Percentiles rank a stretch among this genome's conserved stretches.
phyloP scores from a whole-genome alignment of 768 basidiomycete species.

The Candolleomyces efflorescens region DNA sequence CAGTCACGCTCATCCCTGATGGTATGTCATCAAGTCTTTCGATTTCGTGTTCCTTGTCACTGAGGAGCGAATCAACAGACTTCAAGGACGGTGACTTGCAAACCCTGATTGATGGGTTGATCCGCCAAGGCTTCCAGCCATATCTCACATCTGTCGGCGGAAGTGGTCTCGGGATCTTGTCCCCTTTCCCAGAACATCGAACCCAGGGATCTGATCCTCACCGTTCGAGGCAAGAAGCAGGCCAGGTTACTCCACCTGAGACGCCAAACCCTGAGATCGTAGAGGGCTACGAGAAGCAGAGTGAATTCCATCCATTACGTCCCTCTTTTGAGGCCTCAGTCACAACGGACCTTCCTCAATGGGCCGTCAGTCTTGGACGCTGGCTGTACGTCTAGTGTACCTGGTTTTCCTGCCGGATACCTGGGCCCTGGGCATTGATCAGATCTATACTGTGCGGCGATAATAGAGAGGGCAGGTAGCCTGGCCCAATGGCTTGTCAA shows the following conservation, averaged over 20 bases:
- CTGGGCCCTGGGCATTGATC: background rate
- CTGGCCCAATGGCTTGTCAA: background rate
- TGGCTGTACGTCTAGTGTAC: conserved; percentile 56
- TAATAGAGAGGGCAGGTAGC: background rate
- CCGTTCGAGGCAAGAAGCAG: conserved; percentile 19
- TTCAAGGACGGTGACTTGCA: conserved; percentile 58
- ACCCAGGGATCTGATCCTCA: conserved; percentile 25
- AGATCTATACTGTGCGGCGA: background rate
- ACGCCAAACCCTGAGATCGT: conserved; percentile 33
- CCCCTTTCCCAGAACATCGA: conserved; percentile 47
- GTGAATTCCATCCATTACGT: conserved; percentile 29
- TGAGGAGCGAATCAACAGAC: conserved; percentile 41
- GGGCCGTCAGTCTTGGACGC: conserved; percentile 50
- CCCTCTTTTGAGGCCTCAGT: conserved; percentile 40
- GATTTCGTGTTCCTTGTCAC: conserved; percentile 1
- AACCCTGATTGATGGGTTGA: conserved; percentile 56
- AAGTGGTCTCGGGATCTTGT: conserved; percentile 83
- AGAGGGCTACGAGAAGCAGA: conserved; percentile 18
- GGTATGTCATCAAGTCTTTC: conserved; percentile 41
- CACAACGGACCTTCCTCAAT: conserved; percentile 41
- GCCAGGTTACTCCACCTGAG: conserved; percentile 47
- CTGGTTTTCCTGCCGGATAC: background rate
- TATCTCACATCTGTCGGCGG: conserved; percentile 95
- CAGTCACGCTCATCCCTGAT: conserved; percentile 93
- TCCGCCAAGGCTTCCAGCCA: conserved; percentile 64